phyloP scores from a whole-genome alignment of 768 basidiomycete genomes.

The Phlegmacium glaucopus region DNA sequence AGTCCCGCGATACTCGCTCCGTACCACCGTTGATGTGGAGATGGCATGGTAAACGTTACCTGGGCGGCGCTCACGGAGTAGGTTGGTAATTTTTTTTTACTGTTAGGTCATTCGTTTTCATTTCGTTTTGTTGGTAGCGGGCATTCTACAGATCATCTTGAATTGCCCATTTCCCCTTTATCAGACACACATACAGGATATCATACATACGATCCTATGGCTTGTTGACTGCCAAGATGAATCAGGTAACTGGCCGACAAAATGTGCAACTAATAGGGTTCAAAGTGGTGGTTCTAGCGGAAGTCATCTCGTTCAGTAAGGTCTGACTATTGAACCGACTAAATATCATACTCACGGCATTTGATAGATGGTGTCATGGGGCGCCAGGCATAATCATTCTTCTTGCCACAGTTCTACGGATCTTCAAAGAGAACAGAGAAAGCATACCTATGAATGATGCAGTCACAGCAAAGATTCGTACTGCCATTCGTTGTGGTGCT shows the following conservation, averaged over 20 bases:
- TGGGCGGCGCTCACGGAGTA: conserved; percentile 60
- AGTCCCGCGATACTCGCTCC: conserved; percentile 12
- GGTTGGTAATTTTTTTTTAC: conserved; percentile 29
- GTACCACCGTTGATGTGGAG: conserved; percentile 53
- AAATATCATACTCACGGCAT: not conserved
- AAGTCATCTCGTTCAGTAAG: conserved; percentile 50
- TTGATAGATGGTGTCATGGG: conserved; percentile 56
- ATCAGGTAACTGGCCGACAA: conserved; percentile 52
- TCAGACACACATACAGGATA: conserved; percentile 33
- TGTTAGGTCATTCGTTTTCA: not conserved
- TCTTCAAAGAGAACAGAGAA: conserved; percentile 17
- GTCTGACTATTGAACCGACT: not conserved
- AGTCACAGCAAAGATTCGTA: conserved; percentile 24
- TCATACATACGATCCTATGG: conserved; percentile 47
- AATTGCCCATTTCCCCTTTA: conserved; percentile 37
- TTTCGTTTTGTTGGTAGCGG: conserved; percentile 29
- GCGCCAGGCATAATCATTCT: conserved; percentile 49
- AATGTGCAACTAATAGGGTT: conserved; percentile 25
- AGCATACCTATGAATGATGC: conserved; percentile 17
- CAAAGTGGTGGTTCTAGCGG: conserved; percentile 2
- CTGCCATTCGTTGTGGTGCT: conserved; percentile 37
- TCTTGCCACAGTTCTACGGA: conserved; percentile 39
- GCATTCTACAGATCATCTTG: conserved; percentile 51
- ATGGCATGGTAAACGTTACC: conserved; percentile 55
- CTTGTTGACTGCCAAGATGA: conserved; percentile 41